Evolutionary conservation across 116 monocot genomes (phyloP).

Genomic region (Papilionanthe hybrid): DNA sequence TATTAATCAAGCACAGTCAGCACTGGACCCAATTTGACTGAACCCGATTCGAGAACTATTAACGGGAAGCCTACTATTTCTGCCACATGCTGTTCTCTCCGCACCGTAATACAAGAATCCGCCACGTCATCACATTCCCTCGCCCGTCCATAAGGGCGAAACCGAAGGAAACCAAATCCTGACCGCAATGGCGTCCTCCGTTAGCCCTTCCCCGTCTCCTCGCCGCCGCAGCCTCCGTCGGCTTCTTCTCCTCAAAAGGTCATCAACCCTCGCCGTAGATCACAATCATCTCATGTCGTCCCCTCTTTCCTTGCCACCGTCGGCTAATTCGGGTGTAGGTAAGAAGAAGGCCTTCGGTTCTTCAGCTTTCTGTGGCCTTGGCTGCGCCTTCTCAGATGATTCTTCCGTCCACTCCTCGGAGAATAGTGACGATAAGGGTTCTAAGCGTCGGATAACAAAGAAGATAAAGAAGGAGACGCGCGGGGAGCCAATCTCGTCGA

Average conservation of each 20-base stretch:
- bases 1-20: too few species aligned
- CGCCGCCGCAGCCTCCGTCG: not conserved
- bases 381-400: slow-evolving; percentile 3
- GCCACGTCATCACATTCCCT: not conserved
- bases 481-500: not conserved
- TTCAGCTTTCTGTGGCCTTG: not conserved
- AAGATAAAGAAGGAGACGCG: not conserved
- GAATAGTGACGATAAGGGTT: not conserved
- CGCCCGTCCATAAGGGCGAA: not conserved
- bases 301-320: not conserved
- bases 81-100: not conserved
- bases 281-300: not conserved
- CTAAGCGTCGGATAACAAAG: not conserved
- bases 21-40: too few species aligned
- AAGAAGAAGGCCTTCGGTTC: slow-evolving; percentile 6
- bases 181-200: not conserved
- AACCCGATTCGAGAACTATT: not conserved
- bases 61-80: not conserved
- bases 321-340: not conserved
- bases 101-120: not conserved
- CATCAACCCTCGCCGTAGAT: not conserved
- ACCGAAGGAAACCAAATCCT: not conserved
- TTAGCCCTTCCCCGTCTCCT: not conserved
- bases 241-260: not conserved
- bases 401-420: not conserved